Base-by-base conservation (phyloP, 305 asterid genomes). In the Ajuga reptans region DNA sequence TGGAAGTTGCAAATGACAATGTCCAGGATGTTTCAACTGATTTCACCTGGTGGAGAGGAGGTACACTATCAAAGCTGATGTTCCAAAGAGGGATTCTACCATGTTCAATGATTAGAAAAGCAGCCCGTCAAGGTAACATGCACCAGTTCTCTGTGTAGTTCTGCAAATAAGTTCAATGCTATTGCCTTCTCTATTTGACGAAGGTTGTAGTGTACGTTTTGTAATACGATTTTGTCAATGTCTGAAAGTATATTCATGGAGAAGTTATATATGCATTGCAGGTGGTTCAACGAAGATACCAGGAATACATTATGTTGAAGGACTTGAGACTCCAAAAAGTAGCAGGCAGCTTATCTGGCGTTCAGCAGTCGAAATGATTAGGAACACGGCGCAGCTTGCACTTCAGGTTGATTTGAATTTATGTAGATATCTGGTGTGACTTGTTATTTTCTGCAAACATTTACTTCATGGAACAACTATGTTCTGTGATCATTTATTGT, bases 1-100 rank as follows among this genome's bases (percentile, higher is more conserved):
- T 77, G 16, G 96, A 91, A 78, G 85, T 76, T 69, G 64, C 79
- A 69, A 74, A 61, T 64, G 87, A 82, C 78, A 87, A 73, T 70
- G 12, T 54, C 68, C 82, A 74, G 78, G 91, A 85, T 49, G 52
- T 14, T 27, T 72, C 64, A 39, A 29, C 81, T 21, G 94, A 88
- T 71, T 82, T 85, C 80, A 82, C 90, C 72, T 94, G 98, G 98
- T 91, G 99, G 96, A 77, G 97, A 75, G 99, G 98, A 55, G 89
- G 93, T 68, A 74, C 73, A 71, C 77, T 91, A 49, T 83, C 95
- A 14, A 85, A 80, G 82, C 84, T 73, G 63, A 73, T 91, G 80
- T 78, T 83, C 79, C 90, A 82, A 72, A 86, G 84, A 84, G 92
- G 83, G 66, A 67, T 81, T 67, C 87, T 91, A 72, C 99, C 99